Evolutionary conservation across 1,284 basidiomycete species (phyloP).

Genomic region (Moesziomyces globuligerus): DNA sequence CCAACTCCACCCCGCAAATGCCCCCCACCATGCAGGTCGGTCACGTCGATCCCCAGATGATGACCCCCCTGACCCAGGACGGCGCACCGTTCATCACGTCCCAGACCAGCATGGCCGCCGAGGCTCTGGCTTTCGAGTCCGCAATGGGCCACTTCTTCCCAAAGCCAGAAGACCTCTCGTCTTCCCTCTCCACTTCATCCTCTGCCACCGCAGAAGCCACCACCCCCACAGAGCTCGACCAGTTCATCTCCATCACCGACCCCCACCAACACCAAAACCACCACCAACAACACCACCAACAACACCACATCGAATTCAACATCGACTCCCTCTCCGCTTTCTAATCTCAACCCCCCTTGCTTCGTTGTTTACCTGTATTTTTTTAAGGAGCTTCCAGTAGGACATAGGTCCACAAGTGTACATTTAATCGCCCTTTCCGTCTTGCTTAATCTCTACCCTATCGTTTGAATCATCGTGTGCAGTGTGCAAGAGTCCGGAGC

Average conservation of each 20-base stretch:
- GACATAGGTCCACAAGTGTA: conserved; percentile 1
- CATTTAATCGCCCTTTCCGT: too few relatives aligned
- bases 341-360: conserved; percentile 3
- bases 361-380: background rate
- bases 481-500: too few relatives aligned
- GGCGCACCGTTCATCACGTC: conserved; percentile 13
- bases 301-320: background rate
- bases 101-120: conserved; percentile 20
- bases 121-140: conserved; percentile 25
- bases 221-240: conserved; percentile 27
- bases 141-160: conserved; percentile 51
- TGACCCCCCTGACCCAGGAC: conserved; percentile 7
- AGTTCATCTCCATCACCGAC: conserved; percentile 25
- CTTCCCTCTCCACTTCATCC: conserved; percentile 17
- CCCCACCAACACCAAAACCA: conserved; percentile 2
- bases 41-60: conserved; percentile 19
- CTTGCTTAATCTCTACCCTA: too few relatives aligned
- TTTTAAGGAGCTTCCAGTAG: conserved; percentile 5
- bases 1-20: background rate
- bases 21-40: conserved; percentile 3
- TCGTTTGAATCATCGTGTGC: too few relatives aligned
- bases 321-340: conserved; percentile 7
- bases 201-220: conserved; percentile 14
- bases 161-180: conserved; percentile 13
- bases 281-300: conserved; percentile 13